Conservation (phyloP, 164 flowering plant species). For the Vitis riparia region DNA sequence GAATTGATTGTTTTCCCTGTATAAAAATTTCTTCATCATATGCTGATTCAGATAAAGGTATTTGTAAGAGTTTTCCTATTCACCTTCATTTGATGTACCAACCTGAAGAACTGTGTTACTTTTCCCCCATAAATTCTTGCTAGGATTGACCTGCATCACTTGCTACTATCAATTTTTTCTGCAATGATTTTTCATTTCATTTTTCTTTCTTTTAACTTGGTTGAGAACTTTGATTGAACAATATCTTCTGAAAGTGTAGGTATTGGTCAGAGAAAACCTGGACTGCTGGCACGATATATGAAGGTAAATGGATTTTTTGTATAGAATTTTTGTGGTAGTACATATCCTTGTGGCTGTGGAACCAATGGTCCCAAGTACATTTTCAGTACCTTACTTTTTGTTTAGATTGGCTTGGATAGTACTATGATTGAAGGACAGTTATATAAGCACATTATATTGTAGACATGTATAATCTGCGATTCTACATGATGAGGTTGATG, state of each 20-base stretch:
- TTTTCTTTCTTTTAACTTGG: conserved; percentile 1
- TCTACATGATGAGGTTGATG: too few relatives aligned
- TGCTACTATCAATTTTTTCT: not conserved
- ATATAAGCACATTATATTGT: too few relatives aligned
- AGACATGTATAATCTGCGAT: too few relatives aligned
- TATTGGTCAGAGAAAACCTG: conserved; percentile 52
- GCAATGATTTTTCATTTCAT: not conserved
- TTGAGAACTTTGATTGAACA: conserved; percentile 16
- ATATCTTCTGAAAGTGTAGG: conserved; percentile 42
- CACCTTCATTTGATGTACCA: conserved; percentile 1
- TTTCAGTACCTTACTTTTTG: not conserved
- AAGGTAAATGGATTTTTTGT: conserved; percentile 46
- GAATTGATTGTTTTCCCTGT: conserved; percentile 96
- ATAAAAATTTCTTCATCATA: conserved; percentile 48
- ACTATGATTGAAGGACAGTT: too few relatives aligned
- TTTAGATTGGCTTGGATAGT: not conserved
- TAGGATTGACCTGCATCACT: not conserved
- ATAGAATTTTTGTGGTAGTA: not conserved
- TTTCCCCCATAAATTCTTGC: too few relatives aligned
- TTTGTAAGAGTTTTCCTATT: not conserved
- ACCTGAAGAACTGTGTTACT: too few relatives aligned
- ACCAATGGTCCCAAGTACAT: not conserved
- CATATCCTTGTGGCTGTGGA: not conserved
- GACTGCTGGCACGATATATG: conserved; percentile 86
- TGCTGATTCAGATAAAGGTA: conserved; percentile 57